Base-by-base conservation (phyloP, 1,284 basidiomycete genomes). In the Ustilago cynodontis region DNA sequence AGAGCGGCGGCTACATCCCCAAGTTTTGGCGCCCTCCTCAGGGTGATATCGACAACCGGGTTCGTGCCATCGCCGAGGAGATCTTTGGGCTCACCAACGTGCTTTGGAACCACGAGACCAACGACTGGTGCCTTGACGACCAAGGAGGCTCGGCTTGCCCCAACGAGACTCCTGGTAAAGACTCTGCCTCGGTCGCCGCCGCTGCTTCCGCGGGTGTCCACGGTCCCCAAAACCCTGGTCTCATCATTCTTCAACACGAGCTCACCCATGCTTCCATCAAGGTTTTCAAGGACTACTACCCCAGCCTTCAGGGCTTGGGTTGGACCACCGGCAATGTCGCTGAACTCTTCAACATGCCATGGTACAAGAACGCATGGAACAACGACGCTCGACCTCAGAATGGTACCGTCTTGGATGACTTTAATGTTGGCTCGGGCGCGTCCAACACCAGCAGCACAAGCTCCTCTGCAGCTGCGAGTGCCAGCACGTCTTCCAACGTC, bases 181-280 rank as follows among this genome's bases (percentile, higher is more conserved):
- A 65, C 22, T 33, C 37, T 10, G 67, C 69, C 22, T 69, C 71
- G 16, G 77, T 81, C 26, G 49, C 78, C 1, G 60, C 62, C 43
- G 62, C 71, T n/a, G 77, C 77, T 16, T 6, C 62, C 1, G 26
- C 58, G 13, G 62, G 70, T 13, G 58, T 82, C 45, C 16, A 66
- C 20, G 65, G 71, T 41, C 51, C 70, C 22, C 50, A 80, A 63
- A 86, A 85, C 11, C 91, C 91, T 10, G 94, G 94, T 37, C 89
- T 94, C 20, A 89, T 94, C 77, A 88, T 93, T 68, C 89, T 95
- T 72, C 92, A 95, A 86, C 94, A 96, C 86, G 94, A 95, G 86
- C 87, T 92, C n/a, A 89, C 88, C 20, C 87, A 89, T 52, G 82
- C 88, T 65, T 88, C 91, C 24, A 90, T 94, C 43, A 83, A 88